Evolutionary conservation across 371 early-diverging fungal species (phyloP).

Genomic region (Nematocida homosporus): DNA sequence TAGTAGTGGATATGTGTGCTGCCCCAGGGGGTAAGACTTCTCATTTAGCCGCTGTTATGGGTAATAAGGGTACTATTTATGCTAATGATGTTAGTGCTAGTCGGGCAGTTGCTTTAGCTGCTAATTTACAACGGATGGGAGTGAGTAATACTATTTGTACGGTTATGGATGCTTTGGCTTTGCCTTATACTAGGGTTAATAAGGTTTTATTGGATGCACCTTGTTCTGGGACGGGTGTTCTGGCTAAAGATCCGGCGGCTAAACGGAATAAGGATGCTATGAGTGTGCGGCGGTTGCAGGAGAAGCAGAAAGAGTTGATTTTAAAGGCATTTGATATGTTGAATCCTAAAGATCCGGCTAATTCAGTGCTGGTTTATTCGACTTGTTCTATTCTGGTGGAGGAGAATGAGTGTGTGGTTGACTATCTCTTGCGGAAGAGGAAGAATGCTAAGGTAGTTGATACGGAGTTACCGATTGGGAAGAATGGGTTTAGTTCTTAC

Average conservation of each 20-base stretch:
- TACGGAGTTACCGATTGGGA: conserved; percentile 70
- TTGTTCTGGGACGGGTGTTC: conserved; percentile 96
- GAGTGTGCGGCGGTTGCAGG: conserved; percentile 80
- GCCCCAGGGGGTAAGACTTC: conserved; percentile 95
- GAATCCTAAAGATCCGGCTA: conserved; percentile 75
- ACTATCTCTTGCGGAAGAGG: conserved; percentile 85
- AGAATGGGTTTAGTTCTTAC: conserved; percentile 64
- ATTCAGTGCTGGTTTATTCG: conserved; percentile 89
- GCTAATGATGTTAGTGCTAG: conserved; percentile 92
- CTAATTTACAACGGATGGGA: conserved; percentile 88
- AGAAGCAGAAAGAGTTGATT: conserved; percentile 87
- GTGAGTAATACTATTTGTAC: conserved; percentile 87
- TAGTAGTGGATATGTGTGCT: conserved; percentile 93
- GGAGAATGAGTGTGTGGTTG: conserved; percentile 94
- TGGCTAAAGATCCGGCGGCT: conserved; percentile 89
- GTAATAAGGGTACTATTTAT: conserved; percentile 92
- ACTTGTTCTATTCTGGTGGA: conserved; percentile 96
- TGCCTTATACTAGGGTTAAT: conserved; percentile 86
- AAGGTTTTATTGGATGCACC: conserved; percentile 95
- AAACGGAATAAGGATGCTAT: conserved; percentile 82
- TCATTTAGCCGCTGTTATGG: conserved; percentile 78
- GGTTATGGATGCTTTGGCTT: conserved; percentile 87
- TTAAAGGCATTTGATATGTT: conserved; percentile 90
- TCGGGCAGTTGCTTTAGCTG: conserved; percentile 79
- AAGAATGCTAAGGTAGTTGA: conserved; percentile 84